phyloP scores from a whole-genome alignment of 1,284 basidiomycete genomes.

The Meripilus lineatus region DNA sequence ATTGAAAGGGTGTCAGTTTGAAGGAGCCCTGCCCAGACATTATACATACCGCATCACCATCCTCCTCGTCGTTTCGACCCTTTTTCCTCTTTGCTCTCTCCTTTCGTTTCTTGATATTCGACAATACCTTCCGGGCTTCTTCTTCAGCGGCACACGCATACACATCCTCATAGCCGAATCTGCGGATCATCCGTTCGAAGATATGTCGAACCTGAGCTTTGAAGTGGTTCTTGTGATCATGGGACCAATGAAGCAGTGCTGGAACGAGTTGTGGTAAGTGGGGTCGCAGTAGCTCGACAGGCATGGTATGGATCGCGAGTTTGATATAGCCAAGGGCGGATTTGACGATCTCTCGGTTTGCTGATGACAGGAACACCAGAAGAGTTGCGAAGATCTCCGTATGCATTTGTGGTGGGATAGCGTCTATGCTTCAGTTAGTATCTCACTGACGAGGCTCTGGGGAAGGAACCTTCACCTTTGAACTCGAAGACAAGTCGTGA shows the following conservation, averaged over 20 bases:
- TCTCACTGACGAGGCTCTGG: background rate
- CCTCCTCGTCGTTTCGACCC: slow-evolving; percentile 41
- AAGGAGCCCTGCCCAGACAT: background rate
- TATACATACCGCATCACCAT: slow-evolving; percentile 41
- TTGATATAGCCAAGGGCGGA: slow-evolving; percentile 95
- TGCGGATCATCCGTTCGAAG: slow-evolving; percentile 91
- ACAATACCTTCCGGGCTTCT: slow-evolving; percentile 73
- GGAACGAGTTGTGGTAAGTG: slow-evolving; percentile 81
- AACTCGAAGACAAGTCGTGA: slow-evolving; percentile 96
- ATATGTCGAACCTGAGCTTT: slow-evolving; percentile 96
- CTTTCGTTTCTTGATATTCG: slow-evolving; percentile 90
- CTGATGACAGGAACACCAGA: slow-evolving; percentile 85
- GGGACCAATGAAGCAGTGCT: slow-evolving; percentile 86
- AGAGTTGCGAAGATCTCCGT: slow-evolving; percentile 86
- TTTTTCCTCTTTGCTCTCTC: slow-evolving; percentile 80
- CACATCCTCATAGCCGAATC: slow-evolving; percentile 87
- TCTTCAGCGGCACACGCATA: slow-evolving; percentile 66
- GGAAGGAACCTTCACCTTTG: slow-evolving; percentile 53
- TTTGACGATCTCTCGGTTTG: slow-evolving; percentile 98
- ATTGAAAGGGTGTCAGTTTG: slow-evolving; percentile 9
- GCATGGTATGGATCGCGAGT: slow-evolving; percentile 85
- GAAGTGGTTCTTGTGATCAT: slow-evolving; percentile 99
- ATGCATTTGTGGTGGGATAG: slow-evolving; percentile 73
- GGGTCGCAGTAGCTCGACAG: slow-evolving; percentile 65
- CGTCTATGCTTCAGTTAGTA: slow-evolving; percentile 39